Conservation (phyloP, 345 rosid species). For the Populus pruinosa region DNA sequence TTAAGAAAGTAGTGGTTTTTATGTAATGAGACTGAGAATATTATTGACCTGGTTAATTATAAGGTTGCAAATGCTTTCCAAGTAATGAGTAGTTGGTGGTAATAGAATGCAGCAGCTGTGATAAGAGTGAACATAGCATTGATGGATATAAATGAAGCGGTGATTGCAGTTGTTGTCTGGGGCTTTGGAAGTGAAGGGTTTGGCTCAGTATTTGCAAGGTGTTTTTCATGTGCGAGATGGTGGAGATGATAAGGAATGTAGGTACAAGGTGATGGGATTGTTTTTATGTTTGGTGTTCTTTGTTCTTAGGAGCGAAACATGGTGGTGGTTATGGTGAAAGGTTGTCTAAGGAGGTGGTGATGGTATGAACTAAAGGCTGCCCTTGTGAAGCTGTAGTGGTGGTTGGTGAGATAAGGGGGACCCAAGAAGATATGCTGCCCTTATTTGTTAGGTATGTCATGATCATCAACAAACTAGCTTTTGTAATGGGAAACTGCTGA, state of each 20-base stretch:
- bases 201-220: background rate
- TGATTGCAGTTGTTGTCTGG: background rate
- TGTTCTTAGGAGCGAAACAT: background rate
- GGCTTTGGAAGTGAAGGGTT: background rate
- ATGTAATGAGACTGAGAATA: background rate
- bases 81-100: background rate
- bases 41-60: background rate
- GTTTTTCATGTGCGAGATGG: background rate
- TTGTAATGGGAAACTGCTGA: background rate
- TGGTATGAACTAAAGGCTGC: background rate
- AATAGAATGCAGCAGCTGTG: background rate
- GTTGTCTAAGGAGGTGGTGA: background rate
- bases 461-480: constrained; percentile 1
- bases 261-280: background rate
- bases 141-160: background rate
- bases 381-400: background rate
- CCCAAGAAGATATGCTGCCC: background rate
- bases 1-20: background rate
- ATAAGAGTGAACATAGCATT: background rate
- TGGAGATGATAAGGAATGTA: background rate
- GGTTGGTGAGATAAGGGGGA: background rate
- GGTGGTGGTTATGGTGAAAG: background rate
- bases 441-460: background rate
- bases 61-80: background rate
- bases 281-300: background rate